Percentiles rank a stretch among this genome's conserved stretches.
Evolutionary conservation across 106 monocot genomes (phyloP).

Genomic region (Agapanthus africanus): DNA sequence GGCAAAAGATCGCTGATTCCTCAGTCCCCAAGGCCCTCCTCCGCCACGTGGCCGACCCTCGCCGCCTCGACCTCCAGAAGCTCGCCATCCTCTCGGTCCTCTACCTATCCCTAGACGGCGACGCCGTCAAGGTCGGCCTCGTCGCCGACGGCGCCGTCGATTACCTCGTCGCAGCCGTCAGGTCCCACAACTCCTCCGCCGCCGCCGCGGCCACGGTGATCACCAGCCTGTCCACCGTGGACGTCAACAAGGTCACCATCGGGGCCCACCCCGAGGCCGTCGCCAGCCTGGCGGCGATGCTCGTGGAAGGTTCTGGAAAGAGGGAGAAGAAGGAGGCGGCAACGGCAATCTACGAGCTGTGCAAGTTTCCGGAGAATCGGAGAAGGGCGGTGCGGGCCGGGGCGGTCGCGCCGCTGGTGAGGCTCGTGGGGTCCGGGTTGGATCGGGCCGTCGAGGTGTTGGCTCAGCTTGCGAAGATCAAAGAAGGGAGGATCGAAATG

Average conservation of each 20-base stretch:
- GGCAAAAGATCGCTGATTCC: slow-evolving; percentile 23
- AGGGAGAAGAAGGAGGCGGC: slow-evolving; percentile 40
- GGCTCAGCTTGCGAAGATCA: slow-evolving; percentile 34
- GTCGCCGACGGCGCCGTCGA: slow-evolving; percentile 57
- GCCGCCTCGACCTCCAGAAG: slow-evolving; percentile 26
- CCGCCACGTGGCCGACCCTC: slow-evolving; percentile 16
- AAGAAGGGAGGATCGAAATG: slow-evolving; percentile 42
- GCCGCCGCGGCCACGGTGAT: slow-evolving; percentile 47
- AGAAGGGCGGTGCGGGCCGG: slow-evolving; percentile 22
- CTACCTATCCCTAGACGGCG: slow-evolving; percentile 55
- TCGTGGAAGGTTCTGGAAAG: slow-evolving; percentile 19
- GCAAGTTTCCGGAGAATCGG: slow-evolving; percentile 46
- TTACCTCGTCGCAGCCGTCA: slow-evolving; percentile 17
- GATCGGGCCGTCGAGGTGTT: slow-evolving; percentile 53
- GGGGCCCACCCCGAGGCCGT: slow-evolving; percentile 49
- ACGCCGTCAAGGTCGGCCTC: slow-evolving; percentile 55
- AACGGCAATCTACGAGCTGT: slow-evolving; percentile 44
- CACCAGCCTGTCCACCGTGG: slow-evolving; percentile 53
- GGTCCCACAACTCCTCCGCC: not conserved
- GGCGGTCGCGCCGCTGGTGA: slow-evolving; percentile 26
- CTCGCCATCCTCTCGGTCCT: slow-evolving; percentile 31
- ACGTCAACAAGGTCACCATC: slow-evolving; percentile 64
- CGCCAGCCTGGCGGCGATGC: slow-evolving; percentile 17
- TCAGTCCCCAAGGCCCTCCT: slow-evolving; percentile 20
- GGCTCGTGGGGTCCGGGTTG: slow-evolving; percentile 24